Base-by-base conservation (phyloP, 2,329 filamentous ascomycete genomes). In the Cytospora schulzeri region DNA sequence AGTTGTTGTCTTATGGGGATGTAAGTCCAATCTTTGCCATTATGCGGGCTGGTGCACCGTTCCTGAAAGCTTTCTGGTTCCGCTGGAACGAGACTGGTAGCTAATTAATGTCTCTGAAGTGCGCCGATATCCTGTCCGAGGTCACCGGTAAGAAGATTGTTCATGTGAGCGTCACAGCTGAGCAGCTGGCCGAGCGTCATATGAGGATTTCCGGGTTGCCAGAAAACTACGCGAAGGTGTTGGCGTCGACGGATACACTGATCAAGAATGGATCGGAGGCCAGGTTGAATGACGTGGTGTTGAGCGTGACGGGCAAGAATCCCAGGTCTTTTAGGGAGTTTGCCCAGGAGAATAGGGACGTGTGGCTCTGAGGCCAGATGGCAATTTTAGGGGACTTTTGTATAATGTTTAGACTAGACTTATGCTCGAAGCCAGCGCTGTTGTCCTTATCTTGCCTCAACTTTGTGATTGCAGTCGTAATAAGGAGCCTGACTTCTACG, bases 181-280 rank as follows among this genome's bases (percentile, higher is more conserved):
- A 66, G 1, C 73, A 75, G 53, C 68, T 76, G 2, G 69, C 68
- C 31, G 66, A 70, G 59, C 68, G 70, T 3, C 68, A 58, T 31
- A 24, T 69, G 45, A 28, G 60, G 29, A 26, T 22, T 8, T 64
- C 68, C 31, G 76, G 77, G 11, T 52, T 78, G 63, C 70, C 76
- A 4, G 67, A 67, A 31, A 68, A 73, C 4, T 77, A 75, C 59
- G 74, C 76, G 0, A 66, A 67, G 31, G 68, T 76, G 61, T 65
- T 80, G 63, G 72, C 72, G 8, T 66, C 57, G 2, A 65, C 79
- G 69, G 77, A 78, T 48, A 71, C 68, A 4, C 63, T 64, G 2
- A 75, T 78, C 67, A 74, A 72, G 62, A 68, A 73, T 33, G 76
- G 77, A 1, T 66, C 69, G 12, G 77, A 80, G 70, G 71, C 77